A percentile compares a stretch with the other conserved stretches of the same genome.
phyloP scores from a whole-genome alignment of 495 filamentous ascomycete genomes.

The Penicillium chermesinum region DNA sequence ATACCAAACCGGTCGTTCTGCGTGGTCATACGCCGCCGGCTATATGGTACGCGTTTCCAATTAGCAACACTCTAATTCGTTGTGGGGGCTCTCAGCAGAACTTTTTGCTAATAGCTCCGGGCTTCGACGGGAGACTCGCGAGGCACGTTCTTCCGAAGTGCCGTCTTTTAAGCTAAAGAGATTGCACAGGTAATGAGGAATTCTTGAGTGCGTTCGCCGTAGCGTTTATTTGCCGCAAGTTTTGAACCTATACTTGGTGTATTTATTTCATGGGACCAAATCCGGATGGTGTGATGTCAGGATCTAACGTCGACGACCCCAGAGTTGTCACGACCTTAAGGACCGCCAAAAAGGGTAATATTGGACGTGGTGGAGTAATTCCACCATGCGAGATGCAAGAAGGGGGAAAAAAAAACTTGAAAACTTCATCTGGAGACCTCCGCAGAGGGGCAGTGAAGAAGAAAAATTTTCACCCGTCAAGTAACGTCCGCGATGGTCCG shows the following conservation, averaged over 20 bases:
- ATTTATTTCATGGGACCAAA: too few species aligned
- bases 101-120: slow-evolving; percentile 10
- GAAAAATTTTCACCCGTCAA: slow-evolving; percentile 26
- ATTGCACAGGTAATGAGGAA: too few species aligned
- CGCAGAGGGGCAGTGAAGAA: slow-evolving; percentile 21
- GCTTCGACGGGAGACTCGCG: slow-evolving; percentile 12
- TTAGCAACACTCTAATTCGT: slow-evolving; percentile 16
- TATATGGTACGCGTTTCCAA: slow-evolving; percentile 12
- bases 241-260: too few species aligned
- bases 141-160: neutral
- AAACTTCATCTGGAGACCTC: slow-evolving; percentile 18
- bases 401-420: too few species aligned
- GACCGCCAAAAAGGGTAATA: slow-evolving; percentile 12
- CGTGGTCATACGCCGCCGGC: slow-evolving; percentile 15
- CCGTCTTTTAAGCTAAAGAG: too few species aligned
- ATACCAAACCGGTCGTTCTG: slow-evolving; percentile 10
- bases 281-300: slow-evolving; percentile 12
- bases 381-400: slow-evolving; percentile 11
- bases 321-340: slow-evolving; percentile 19
- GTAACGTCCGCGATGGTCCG: too few species aligned
- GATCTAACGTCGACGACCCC: slow-evolving; percentile 25
- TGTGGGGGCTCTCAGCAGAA: slow-evolving; percentile 1
- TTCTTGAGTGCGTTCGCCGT: too few species aligned
- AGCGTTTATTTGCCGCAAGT: too few species aligned
- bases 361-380: slow-evolving; percentile 21